phyloP scores from a whole-genome alignment of 306 rosid species.

The Quercus dentata region DNA sequence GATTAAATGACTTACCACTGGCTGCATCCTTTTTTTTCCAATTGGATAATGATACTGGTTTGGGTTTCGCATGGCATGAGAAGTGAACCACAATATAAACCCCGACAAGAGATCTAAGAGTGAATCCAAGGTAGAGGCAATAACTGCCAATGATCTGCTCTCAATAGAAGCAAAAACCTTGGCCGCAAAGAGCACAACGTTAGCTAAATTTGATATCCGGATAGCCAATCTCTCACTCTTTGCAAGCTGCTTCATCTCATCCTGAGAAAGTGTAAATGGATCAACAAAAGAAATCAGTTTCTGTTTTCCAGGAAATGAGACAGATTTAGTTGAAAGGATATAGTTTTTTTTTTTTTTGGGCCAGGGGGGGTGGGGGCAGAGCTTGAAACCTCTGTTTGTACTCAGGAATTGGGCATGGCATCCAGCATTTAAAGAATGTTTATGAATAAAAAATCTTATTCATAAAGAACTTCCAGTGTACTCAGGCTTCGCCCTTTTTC shows the following conservation, averaged over 20 bases:
- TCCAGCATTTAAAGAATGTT: too few species aligned
- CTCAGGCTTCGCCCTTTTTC: too few species aligned
- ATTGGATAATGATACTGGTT: slow-evolving; percentile 67
- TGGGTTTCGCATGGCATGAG: slow-evolving; percentile 77
- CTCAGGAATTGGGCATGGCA: too few species aligned
- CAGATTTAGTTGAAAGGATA: too few species aligned
- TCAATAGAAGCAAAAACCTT: slow-evolving; percentile 73
- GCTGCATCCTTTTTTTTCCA: slow-evolving; percentile 91
- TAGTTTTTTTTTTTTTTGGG: too few species aligned
- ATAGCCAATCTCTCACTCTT: slow-evolving; percentile 60
- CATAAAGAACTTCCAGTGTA: too few species aligned
- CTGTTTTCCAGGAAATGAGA: too few species aligned
- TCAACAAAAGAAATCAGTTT: too few species aligned
- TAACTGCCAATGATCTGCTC: slow-evolving; percentile 86
- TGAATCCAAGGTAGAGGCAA: slow-evolving; percentile 91
- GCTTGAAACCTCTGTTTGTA: too few species aligned
- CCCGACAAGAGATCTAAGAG: slow-evolving; percentile 89
- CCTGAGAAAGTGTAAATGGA: slow-evolving; percentile 19
- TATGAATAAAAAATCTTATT: too few species aligned
- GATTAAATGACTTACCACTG: slow-evolving; percentile 53
- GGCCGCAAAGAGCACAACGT: slow-evolving; percentile 63
- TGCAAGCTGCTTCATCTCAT: slow-evolving; percentile 47
- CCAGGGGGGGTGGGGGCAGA: too few species aligned
- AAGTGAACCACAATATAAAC: slow-evolving; percentile 82
- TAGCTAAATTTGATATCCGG: slow-evolving; percentile 62